phyloP scores from a whole-genome alignment of 163 green algal genomes.

The Picocystis sp. region DNA sequence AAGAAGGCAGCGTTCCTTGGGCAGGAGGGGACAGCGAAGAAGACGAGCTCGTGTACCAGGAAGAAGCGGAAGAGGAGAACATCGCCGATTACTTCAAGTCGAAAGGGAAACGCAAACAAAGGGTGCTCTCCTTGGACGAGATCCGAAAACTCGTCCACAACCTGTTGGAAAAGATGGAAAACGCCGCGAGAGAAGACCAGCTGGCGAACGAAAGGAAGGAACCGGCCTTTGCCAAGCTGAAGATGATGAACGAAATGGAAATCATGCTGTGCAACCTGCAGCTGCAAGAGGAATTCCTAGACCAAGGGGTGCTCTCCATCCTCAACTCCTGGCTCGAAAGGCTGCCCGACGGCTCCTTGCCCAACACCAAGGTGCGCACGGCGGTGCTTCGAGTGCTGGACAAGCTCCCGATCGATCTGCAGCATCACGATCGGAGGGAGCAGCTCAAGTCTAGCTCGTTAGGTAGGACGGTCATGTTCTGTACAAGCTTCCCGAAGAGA shows the following conservation, averaged over 20 bases:
- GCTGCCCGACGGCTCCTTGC: slow-evolving; percentile 56
- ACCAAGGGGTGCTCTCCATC: slow-evolving; percentile 43
- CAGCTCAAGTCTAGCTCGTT: slow-evolving; percentile 58
- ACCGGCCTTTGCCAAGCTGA: slow-evolving; percentile 8
- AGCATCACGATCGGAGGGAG: slow-evolving; percentile 26
- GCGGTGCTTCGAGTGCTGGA: slow-evolving; percentile 41
- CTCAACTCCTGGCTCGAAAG: slow-evolving; percentile 66
- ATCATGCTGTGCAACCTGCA: slow-evolving; percentile 12
- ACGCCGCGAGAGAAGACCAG: neutral
- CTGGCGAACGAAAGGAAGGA: neutral
- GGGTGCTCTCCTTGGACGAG: too few species aligned
- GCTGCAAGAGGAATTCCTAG: slow-evolving; percentile 51
- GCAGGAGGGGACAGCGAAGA: too few species aligned
- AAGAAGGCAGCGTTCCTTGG: too few species aligned
- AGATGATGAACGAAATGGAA: slow-evolving; percentile 2
- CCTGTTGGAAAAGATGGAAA: neutral
- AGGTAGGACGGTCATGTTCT: slow-evolving; percentile 40
- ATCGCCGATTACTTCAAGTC: too few species aligned
- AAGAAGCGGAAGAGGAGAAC: too few species aligned
- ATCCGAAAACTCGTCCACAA: neutral
- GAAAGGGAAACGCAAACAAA: too few species aligned
- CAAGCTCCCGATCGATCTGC: slow-evolving; percentile 31
- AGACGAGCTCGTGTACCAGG: too few species aligned
- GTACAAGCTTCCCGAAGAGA: slow-evolving; percentile 47
- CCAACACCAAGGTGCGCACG: slow-evolving; percentile 46